A percentile compares a stretch with the other conserved stretches of the same genome.
Conservation (phyloP, 257 asterid genomes). For the Anisodus acutangulus region DNA sequence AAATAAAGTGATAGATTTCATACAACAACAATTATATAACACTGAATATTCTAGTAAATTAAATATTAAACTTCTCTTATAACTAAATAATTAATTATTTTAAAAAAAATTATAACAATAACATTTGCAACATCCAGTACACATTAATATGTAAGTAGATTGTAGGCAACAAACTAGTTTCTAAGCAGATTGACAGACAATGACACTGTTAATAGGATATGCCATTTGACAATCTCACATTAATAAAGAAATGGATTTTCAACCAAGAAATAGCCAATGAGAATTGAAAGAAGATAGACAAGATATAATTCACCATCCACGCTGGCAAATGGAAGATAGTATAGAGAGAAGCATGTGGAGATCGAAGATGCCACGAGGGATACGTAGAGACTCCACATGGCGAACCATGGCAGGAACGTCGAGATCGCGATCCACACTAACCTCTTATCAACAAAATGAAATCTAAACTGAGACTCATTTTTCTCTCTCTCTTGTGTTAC, state of each 20-base stretch:
- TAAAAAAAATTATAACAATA: no score
- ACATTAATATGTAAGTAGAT: no score
- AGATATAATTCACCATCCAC: slow-evolving; percentile 41
- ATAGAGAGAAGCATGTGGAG: slow-evolving; percentile 43
- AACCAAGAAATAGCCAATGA: neutral
- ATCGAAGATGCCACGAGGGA: slow-evolving; percentile 51
- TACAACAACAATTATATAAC: no score
- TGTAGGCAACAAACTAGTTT: neutral
- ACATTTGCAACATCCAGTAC: no score
- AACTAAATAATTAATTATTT: no score
- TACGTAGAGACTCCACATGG: slow-evolving; percentile 56
- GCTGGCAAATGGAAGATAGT: slow-evolving; percentile 40
- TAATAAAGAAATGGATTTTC: neutral
- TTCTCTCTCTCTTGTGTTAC: slow-evolving; percentile 22
- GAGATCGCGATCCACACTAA: slow-evolving; percentile 62
- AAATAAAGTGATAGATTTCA: no score
- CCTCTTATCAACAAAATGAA: slow-evolving; percentile 67
- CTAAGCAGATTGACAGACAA: neutral
- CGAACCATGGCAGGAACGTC: slow-evolving; percentile 49
- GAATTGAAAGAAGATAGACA: slow-evolving; percentile 28
- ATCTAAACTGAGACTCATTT: slow-evolving; percentile 15
- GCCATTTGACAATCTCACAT: neutral
- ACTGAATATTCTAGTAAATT: no score
- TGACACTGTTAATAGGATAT: neutral
- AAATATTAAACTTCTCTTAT: no score